Conservation (phyloP, 345 rosid species). For the Psidium friedrichsthalianum region DNA sequence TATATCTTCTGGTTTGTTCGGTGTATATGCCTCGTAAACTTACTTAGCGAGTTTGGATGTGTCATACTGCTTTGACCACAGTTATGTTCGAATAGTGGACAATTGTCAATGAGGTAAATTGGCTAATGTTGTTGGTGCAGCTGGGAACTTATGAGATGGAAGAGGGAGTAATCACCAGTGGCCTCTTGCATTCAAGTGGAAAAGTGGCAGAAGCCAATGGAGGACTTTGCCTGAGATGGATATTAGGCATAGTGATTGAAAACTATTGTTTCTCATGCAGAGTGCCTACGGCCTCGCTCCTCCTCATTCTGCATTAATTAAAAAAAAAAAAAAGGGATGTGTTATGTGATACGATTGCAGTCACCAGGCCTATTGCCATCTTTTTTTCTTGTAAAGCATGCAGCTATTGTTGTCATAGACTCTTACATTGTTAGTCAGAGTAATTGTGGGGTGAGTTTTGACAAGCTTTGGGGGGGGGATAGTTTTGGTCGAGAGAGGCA, state of each 20-base stretch:
- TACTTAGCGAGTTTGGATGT: background rate
- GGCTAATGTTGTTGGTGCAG: constrained; percentile 61
- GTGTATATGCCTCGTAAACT: background rate
- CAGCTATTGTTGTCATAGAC: background rate
- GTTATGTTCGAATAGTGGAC: constrained; percentile 95
- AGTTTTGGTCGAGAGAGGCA: background rate
- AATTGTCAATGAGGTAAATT: constrained; percentile 59
- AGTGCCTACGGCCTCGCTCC: no score
- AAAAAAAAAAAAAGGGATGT: no score
- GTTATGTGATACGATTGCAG: constrained; percentile 13
- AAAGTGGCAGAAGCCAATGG: no score
- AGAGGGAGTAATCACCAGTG: no score
- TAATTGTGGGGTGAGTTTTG: background rate
- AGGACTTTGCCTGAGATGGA: no score
- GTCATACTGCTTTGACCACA: constrained; percentile 26
- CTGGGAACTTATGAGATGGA: no score
- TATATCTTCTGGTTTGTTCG: background rate
- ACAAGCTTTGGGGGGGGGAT: background rate
- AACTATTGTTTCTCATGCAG: no score
- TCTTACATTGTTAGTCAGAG: background rate
- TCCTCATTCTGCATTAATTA: no score
- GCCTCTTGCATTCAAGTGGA: no score
- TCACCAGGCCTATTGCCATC: constrained; percentile 1
- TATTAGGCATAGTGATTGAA: no score
- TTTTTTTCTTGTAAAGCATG: background rate